Base-by-base conservation (phyloP, 2,329 filamentous ascomycete genomes). In the Peltaster fructicola region DNA sequence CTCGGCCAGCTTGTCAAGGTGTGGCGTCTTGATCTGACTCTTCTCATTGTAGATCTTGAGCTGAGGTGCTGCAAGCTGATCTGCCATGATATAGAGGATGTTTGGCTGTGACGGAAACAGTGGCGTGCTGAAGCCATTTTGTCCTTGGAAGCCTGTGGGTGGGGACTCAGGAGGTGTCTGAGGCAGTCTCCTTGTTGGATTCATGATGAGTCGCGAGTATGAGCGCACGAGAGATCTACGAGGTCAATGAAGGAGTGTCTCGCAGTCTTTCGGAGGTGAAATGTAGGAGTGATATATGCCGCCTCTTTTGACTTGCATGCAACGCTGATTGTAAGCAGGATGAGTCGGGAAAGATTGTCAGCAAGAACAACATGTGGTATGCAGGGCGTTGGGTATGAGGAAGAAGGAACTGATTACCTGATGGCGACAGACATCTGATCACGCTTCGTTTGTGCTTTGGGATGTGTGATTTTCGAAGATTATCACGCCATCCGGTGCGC, bases 71-170 rank as follows among this genome's bases (percentile, higher is more conserved):
- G 84, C 78, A 50, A 93, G 70, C 58, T 93, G 84, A 54, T 93
- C 84, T 27, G 84, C 84, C 82, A 93, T 92, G 57, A 93, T 90
- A 61, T 88, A 92, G 22, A 84, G 62, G 38, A 85, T 78, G 52
- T 84, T 84, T 32, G 76, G 76, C 47, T 63, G 64, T 24, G 41
- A 37, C 2, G 43, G 43, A 30, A 52, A 48, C 15, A 48, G 39
- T 14, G 47, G 47, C 12, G 46, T 50, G 36, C 46, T 49, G 38
- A 48, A 47, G 36, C 47, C 46, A 44, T 47, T 45, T 31, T 49
- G 46, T 25, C 47, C 47, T n/a, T 36, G 34, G 25, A 48, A 47
- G 24, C 47, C 47, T 8, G 36, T 35, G n/a, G 47, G 47, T n/a
- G 47, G 47, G 14, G 47, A 49, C 20, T 41, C 40, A 17, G 47